Base-by-base conservation (phyloP, 1,284 basidiomycete species). In the Flammula alnicola region DNA sequence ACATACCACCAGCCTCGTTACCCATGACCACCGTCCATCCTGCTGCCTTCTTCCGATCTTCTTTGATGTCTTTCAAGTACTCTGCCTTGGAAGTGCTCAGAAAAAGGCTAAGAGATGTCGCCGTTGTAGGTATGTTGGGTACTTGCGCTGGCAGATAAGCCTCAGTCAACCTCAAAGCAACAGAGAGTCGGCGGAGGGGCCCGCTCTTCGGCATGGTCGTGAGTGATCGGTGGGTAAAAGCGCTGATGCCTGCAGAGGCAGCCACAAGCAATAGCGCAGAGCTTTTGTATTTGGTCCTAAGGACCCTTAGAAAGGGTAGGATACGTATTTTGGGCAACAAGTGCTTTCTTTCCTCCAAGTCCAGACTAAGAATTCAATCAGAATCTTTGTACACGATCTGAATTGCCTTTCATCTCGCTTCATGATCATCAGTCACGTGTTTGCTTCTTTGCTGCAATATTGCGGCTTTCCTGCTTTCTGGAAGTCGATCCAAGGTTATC, bases 1-100 rank as follows among this genome's bases (percentile, higher is more conserved):
- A 49, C 81, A 53, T 62, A 93, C 94, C 93, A 63, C 93, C 93
- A 8, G 94, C 91, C 69, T 96, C 93, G 64, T 97, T 96, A 1
- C 94, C 94, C 81, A 93, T 91, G 0, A 85, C 86, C 4, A 95
- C 75, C 0, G 81, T 87, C 93, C 93, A 97, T 35, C 59, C 9
- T 63, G 57, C 55, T 22, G 77, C 45, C 70, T 67, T 63, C 11
- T 42, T 44, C 10, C 65, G 63, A 14, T 59, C 62, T 29, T 66
- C 64, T 12, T 59, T 60, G 8, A 69, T 53, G 23, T 74, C 75
- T 23, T 48, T 57, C 8, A 81, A 63, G 52, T 75, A 80, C 27
- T 59, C 61, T 17, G 59, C 56, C 58, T 77, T 79, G 27, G 71
- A 59, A 25, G 59, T 57, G 3, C 44, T 52, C n/a, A 81, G 64